phyloP scores from a whole-genome alignment of 495 filamentous ascomycete species.

The Lepidopterella palustris region DNA sequence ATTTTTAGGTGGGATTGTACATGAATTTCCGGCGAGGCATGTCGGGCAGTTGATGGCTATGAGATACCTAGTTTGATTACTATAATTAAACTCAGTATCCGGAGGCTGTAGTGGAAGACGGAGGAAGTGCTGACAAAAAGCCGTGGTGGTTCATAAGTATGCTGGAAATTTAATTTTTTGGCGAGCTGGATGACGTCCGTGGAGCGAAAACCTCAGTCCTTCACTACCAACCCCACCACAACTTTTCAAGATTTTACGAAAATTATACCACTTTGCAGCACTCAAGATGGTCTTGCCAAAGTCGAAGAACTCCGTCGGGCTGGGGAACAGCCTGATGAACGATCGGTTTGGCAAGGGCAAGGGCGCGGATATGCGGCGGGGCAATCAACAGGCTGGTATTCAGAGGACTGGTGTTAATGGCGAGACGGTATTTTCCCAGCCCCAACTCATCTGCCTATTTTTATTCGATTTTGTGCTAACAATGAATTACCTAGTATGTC shows the following conservation, averaged over 20 bases:
- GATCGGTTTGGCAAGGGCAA: constrained; percentile 89
- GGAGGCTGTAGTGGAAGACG: constrained; percentile 14
- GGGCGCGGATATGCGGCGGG: constrained; percentile 51
- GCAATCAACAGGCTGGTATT: constrained; percentile 31
- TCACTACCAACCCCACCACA: not conserved
- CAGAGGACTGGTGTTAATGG: constrained; percentile 29
- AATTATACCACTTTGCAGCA: not conserved
- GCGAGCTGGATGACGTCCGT: constrained; percentile 20
- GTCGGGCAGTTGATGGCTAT: not conserved
- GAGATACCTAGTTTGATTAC: not conserved
- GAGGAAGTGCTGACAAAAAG: constrained; percentile 25
- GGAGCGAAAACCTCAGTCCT: not conserved
- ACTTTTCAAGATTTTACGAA: not conserved
- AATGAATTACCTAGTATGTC: constrained; percentile 27
- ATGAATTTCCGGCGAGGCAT: constrained; percentile 90
- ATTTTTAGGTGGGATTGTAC: constrained; percentile 46
- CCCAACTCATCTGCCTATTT: not conserved
- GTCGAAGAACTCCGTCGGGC: constrained; percentile 88
- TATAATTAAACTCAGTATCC: not conserved
- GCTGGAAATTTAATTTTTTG: constrained; percentile 14
- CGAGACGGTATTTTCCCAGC: constrained; percentile 23
- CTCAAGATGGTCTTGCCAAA: constrained; percentile 81
- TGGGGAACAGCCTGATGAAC: constrained; percentile 89
- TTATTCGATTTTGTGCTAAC: not conserved
- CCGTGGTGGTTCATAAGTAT: constrained; percentile 7